A percentile compares a stretch with the other conserved stretches of the same genome.
phyloP scores from a whole-genome alignment of 176 grass and related monocot genomes.

The Bonia amplexicaulis region DNA sequence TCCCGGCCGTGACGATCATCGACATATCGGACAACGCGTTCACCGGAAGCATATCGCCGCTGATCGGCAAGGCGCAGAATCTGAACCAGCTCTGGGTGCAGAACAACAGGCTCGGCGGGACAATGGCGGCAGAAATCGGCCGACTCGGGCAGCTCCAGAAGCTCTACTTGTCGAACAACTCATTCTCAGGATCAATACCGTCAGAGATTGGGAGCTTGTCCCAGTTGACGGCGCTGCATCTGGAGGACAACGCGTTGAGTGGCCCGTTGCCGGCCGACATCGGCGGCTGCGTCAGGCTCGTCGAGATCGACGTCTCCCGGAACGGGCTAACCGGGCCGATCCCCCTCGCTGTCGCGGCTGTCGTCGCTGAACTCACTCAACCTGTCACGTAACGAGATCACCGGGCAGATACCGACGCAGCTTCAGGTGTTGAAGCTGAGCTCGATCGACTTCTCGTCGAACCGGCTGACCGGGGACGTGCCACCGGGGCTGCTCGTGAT shows the following conservation, averaged over 20 bases:
- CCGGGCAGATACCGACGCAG: slow-evolving; percentile 52
- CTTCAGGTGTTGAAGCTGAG: slow-evolving; percentile 66
- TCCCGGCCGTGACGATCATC: slow-evolving; percentile 58
- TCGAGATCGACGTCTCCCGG: slow-evolving; percentile 59
- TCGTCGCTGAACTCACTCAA: slow-evolving; percentile 70
- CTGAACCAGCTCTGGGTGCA: slow-evolving; percentile 59
- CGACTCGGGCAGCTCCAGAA: slow-evolving; percentile 46
- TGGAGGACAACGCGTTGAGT: slow-evolving; percentile 50
- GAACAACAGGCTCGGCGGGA: slow-evolving; percentile 53
- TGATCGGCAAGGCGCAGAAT: slow-evolving; percentile 39
- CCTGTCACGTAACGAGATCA: slow-evolving; percentile 49
- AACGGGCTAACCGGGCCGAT: slow-evolving; percentile 60
- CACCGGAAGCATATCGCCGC: slow-evolving; percentile 47
- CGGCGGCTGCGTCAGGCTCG: slow-evolving; percentile 48
- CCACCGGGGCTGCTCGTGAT: slow-evolving; percentile 59
- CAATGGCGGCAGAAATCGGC: slow-evolving; percentile 56
- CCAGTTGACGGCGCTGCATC: slow-evolving; percentile 48
- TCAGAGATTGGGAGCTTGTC: slow-evolving; percentile 49
- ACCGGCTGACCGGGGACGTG: slow-evolving; percentile 55
- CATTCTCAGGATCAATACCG: slow-evolving; percentile 57
- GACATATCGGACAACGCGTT: slow-evolving; percentile 74
- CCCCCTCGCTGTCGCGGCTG: slow-evolving; percentile 44
- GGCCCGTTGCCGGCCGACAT: slow-evolving; percentile 48
- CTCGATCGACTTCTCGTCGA: slow-evolving; percentile 74
- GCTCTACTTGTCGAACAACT: slow-evolving; percentile 66